These are phyloP conservation scores for Geosmithia flava DNA, from an alignment of 2,329 filamentous ascomycete genomes.

Conservation along the genomic window DNA sequence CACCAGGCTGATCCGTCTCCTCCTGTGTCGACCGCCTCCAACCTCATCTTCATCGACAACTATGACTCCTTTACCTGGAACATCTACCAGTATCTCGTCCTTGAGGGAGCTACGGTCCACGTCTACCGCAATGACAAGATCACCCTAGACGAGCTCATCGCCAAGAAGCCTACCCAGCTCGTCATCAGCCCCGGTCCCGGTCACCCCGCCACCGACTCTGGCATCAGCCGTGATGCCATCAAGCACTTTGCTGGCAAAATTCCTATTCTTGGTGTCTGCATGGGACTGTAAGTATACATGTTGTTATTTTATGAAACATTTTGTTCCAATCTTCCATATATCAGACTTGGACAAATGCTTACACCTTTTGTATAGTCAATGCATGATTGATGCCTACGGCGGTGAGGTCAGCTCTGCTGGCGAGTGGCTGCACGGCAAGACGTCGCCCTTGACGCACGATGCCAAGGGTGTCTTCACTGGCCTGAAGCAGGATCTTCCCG, in stretches of 20 bases:
- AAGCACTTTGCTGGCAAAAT: slow-evolving; percentile 87
- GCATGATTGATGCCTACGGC: slow-evolving; percentile 89
- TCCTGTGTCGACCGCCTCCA: slow-evolving; percentile 67
- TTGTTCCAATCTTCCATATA: not conserved
- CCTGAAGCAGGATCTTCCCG: slow-evolving; percentile 68
- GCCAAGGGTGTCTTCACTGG: slow-evolving; percentile 80
- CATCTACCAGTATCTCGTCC: slow-evolving; percentile 92
- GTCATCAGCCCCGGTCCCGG: slow-evolving; percentile 93
- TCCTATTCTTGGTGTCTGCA: slow-evolving; percentile 92
- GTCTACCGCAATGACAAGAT: slow-evolving; percentile 92
- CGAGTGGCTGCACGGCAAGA: slow-evolving; percentile 96
- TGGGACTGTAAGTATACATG: slow-evolving; percentile 64
- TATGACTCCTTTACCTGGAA: slow-evolving; percentile 99
- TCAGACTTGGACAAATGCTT: not conserved
- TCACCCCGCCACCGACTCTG: slow-evolving; percentile 83
- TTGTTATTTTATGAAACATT: too few species aligned
- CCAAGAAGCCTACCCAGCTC: slow-evolving; percentile 79
- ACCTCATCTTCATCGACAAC: slow-evolving; percentile 94
- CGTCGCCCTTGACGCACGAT: slow-evolving; percentile 81
- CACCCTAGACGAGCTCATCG: slow-evolving; percentile 69
- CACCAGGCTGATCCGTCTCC: slow-evolving; percentile 66
- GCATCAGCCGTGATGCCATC: slow-evolving; percentile 86
- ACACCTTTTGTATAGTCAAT: slow-evolving; percentile 48
- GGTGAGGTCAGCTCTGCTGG: slow-evolving; percentile 86
- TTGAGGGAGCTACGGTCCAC: slow-evolving; percentile 86